Base-by-base conservation (phyloP, 352 stramenopile species). In the Globisporangium paroecandrum region DNA sequence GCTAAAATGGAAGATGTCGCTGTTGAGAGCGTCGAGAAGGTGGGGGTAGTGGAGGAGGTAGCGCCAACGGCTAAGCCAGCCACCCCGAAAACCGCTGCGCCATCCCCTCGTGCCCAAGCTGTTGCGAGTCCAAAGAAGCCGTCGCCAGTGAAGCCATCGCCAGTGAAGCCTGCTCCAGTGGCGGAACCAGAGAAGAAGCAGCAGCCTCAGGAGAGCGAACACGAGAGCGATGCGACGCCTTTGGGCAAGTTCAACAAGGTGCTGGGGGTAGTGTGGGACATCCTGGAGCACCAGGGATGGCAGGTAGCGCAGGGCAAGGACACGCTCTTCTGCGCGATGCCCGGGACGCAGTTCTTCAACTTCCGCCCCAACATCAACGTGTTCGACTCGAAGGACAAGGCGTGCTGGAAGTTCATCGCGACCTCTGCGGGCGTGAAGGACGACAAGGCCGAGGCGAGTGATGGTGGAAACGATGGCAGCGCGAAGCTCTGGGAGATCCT, bases 321-420 rank as follows among this genome's bases (percentile, higher is more conserved):
- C 63, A 88, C 80, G 3, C 61, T 89, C 60, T 91, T 91, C 56
- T 89, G 85, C 54, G 78, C 82, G 20, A 93, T 93, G 85, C 85
- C 85, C 0, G 83, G 75, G 29, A 89, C 88, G 34, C 75, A 89
- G 68, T 93, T 93, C 60, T 90, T 90, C 76, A 90, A 89, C 69
- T 93, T 93, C 43, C 83, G 83, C 46, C 85, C 85, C 25, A 93
- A 91, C 70, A 82, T 93, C 55, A 93, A 91, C 73, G 82, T 91
- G 56, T 93, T 93, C 34, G 85, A 93, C 73, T 82, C 75, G 29
- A 89, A 89, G 69, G 70, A 77, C 18, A 91, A 93, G 70, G 85
- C 85, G 18, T 90, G 81, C 63, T 93, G 85, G 85, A 93, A 93
- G 60, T 91, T 83, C 73, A 77, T 93, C 51, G 75, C 79, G 58